phyloP scores from a whole-genome alignment of 1,284 basidiomycete genomes.

The Pholiota adiposa region DNA sequence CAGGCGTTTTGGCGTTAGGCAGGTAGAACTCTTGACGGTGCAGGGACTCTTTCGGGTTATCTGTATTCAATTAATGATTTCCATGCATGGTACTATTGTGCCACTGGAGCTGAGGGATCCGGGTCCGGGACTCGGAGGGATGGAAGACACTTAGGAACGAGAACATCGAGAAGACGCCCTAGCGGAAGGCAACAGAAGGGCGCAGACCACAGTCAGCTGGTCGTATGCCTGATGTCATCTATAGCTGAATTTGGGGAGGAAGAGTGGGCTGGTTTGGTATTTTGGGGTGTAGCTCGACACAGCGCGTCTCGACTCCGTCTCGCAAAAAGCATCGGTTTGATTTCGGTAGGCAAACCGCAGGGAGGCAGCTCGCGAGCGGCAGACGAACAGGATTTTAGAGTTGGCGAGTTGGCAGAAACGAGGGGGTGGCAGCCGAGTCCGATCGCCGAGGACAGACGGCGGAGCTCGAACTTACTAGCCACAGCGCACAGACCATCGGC shows the following conservation, averaged over 20 bases:
- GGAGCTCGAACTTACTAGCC: not conserved
- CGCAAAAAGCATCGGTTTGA: not conserved
- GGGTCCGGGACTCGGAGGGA: not conserved
- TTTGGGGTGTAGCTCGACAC: not conserved
- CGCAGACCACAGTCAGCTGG: not conserved
- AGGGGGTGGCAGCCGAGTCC: not conserved
- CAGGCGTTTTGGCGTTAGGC: not conserved
- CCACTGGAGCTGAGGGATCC: not conserved
- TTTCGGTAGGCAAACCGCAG: not conserved
- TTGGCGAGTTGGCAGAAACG: not conserved
- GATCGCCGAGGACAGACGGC: not conserved
- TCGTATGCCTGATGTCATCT: conserved; percentile 1
- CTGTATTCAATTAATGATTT: not conserved
- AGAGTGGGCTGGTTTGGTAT: not conserved
- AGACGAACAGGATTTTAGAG: no score
- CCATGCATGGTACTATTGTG: not conserved
- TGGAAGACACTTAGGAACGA: not conserved
- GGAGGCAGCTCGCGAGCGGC: not conserved
- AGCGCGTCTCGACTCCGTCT: not conserved
- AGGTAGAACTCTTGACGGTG: no score
- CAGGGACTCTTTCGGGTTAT: not conserved
- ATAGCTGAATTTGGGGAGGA: not conserved
- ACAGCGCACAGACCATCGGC: not conserved
- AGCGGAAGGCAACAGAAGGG: not conserved
- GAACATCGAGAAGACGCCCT: not conserved